Percentiles rank a stretch among this genome's conserved stretches.
These are phyloP conservation scores for Pythium vanterpoolii DNA, from an alignment of 352 stramenopile species.

Conservation along the genomic window DNA sequence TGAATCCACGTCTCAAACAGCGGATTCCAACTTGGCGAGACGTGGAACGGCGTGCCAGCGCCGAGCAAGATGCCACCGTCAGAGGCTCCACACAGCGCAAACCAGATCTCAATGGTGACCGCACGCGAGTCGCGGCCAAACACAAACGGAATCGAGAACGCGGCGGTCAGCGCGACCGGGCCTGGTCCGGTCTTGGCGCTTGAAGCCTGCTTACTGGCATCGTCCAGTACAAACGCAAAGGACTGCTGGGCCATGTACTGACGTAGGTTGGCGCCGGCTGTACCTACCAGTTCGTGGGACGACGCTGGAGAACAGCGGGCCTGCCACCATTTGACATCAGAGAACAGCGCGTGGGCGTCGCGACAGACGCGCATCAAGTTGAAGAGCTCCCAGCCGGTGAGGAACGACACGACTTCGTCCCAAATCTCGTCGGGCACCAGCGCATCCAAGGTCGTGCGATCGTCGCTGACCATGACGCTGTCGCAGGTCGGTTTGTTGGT, in stretches of 20 bases:
- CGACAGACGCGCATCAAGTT: slow-evolving; percentile 12
- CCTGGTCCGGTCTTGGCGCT: background rate
- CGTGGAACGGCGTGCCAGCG: slow-evolving; percentile 23
- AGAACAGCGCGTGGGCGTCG: slow-evolving; percentile 5
- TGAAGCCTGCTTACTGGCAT: background rate
- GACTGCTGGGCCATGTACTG: slow-evolving; percentile 15
- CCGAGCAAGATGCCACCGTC: slow-evolving; percentile 20
- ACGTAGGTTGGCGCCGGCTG: background rate
- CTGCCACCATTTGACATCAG: slow-evolving; percentile 14
- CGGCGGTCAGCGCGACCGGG: slow-evolving; percentile 8
- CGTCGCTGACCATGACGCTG: background rate
- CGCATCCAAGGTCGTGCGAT: slow-evolving; percentile 2
- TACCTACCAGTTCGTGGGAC: background rate
- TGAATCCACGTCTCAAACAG: slow-evolving; percentile 22
- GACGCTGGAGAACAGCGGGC: background rate
- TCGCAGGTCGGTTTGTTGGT: background rate
- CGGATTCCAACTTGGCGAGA: slow-evolving; percentile 25
- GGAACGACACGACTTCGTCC: slow-evolving; percentile 18
- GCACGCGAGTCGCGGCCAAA: slow-evolving; percentile 21
- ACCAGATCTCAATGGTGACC: slow-evolving; percentile 24
- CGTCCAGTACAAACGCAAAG: slow-evolving; percentile 16
- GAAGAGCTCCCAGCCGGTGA: slow-evolving; percentile 25
- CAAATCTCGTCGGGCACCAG: slow-evolving; percentile 18
- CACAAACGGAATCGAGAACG: slow-evolving; percentile 25
- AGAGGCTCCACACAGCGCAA: slow-evolving; percentile 1